A percentile compares a stretch with the other conserved stretches of the same genome.
These are phyloP conservation scores for Daldinia grandis DNA, from an alignment of 495 filamentous ascomycete species.

Conservation along the genomic window DNA sequence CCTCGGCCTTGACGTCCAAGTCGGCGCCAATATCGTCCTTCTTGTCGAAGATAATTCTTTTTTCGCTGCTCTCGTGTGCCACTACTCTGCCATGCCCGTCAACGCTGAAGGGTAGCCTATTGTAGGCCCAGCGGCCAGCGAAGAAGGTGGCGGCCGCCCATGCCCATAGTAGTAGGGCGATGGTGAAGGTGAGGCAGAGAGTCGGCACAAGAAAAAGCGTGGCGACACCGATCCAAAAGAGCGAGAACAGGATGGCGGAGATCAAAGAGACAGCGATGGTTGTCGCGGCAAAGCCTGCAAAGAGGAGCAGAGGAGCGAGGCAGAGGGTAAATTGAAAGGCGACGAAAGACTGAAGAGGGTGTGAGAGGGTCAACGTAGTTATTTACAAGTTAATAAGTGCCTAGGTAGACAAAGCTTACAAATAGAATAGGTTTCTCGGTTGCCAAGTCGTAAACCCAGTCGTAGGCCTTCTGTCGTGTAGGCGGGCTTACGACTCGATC, in stretches of 20 bases:
- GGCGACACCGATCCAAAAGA: conserved; percentile 69
- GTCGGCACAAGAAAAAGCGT: conserved; percentile 69
- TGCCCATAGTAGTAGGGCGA: conserved; percentile 67
- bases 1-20: conserved; percentile 36
- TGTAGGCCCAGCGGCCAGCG: conserved; percentile 60
- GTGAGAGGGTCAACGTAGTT: neutral
- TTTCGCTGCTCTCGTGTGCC: conserved; percentile 11
- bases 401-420: conserved; percentile 37
- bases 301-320: conserved; percentile 67
- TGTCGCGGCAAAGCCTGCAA: conserved; percentile 65
- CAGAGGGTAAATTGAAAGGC: conserved; percentile 63
- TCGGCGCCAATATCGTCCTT: conserved; percentile 11
- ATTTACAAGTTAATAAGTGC: neutral
- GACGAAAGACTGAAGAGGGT: conserved; percentile 57
- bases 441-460: conserved; percentile 34
- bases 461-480: conserved; percentile 44
- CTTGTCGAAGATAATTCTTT: conserved; percentile 39
- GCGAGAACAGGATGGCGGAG: conserved; percentile 65
- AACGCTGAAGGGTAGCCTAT: conserved; percentile 36
- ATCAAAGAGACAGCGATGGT: conserved; percentile 63
- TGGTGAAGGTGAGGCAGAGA: conserved; percentile 64
- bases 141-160: conserved; percentile 68
- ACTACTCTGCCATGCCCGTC: conserved; percentile 26
- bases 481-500: conserved; percentile 48
- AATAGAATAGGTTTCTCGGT: conserved; percentile 47